Evolutionary conservation across 2,329 filamentous ascomycete genomes (phyloP).

Genomic region (Coniochaeta ligniaria): DNA sequence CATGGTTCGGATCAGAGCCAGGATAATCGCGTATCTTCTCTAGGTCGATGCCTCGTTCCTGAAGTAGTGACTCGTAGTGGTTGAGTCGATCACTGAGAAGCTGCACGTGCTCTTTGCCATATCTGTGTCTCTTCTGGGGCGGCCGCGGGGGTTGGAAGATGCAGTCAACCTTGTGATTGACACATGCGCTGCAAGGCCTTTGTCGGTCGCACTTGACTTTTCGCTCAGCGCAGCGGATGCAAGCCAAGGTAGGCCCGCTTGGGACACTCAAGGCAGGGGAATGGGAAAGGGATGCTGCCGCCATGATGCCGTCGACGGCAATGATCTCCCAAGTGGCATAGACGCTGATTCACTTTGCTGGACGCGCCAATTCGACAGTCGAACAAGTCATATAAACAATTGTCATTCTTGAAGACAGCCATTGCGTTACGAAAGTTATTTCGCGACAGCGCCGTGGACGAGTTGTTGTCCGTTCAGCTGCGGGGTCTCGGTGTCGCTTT

Average conservation of each 20-base stretch:
- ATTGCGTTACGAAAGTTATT: too few species aligned
- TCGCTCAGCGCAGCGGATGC: conserved; percentile 16
- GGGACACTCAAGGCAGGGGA: neutral
- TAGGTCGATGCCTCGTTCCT: conserved; percentile 14
- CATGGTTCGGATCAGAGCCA: neutral
- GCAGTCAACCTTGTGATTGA: conserved; percentile 19
- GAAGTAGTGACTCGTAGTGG: conserved; percentile 16
- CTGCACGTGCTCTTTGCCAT: conserved; percentile 3
- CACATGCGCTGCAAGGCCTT: conserved; percentile 24
- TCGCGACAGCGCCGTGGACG: too few species aligned
- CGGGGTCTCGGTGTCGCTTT: too few species aligned
- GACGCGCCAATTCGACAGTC: neutral
- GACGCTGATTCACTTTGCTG: too few species aligned
- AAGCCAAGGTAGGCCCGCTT: conserved; percentile 8
- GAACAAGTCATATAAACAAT: neutral
- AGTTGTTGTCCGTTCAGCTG: too few species aligned
- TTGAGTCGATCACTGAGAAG: conserved; percentile 12
- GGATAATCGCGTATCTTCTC: conserved; percentile 5
- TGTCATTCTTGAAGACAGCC: too few species aligned
- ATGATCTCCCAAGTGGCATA: too few species aligned
- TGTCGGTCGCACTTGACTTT: conserved; percentile 29
- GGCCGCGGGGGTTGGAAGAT: conserved; percentile 11
- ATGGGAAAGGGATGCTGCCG: neutral
- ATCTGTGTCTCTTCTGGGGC: conserved; percentile 10
- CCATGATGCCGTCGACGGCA: neutral